phyloP scores from a whole-genome alignment of 108 stramenopile species.

The Conticribra guillardii region DNA sequence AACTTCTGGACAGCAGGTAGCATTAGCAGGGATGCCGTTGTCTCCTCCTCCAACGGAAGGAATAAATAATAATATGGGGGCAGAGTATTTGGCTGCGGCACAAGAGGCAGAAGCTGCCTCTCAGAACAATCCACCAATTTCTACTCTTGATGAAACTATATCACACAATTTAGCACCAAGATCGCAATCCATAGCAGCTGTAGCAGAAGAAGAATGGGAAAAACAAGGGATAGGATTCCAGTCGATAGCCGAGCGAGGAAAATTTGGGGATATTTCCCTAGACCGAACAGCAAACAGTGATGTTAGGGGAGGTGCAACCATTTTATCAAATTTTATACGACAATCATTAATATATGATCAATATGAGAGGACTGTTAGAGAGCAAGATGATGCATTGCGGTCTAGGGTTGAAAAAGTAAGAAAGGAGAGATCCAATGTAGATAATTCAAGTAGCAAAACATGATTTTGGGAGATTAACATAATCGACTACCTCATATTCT shows the following conservation, averaged over 20 bases:
- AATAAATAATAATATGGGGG: slow-evolving; percentile 28
- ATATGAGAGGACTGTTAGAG: slow-evolving; percentile 75
- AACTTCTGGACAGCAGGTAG: background rate
- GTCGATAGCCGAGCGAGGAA: slow-evolving; percentile 72
- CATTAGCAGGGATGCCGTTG: no score
- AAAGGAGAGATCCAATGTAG: slow-evolving; percentile 12
- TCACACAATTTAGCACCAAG: slow-evolving; percentile 47
- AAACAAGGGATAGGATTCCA: slow-evolving; percentile 82
- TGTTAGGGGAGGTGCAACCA: slow-evolving; percentile 58
- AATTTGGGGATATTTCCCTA: background rate
- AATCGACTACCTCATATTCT: no score
- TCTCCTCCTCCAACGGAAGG: background rate
- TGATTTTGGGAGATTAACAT: no score
- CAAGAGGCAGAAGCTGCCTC: slow-evolving; percentile 33
- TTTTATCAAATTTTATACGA: slow-evolving; percentile 66
- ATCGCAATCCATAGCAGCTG: slow-evolving; percentile 66
- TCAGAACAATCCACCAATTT: slow-evolving; percentile 21
- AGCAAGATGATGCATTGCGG: slow-evolving; percentile 69
- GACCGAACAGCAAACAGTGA: slow-evolving; percentile 4
- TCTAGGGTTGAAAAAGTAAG: slow-evolving; percentile 51
- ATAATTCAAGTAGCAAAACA: background rate
- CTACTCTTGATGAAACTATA: background rate
- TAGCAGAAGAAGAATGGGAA: slow-evolving; percentile 88
- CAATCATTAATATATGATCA: slow-evolving; percentile 80
- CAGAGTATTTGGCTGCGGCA: slow-evolving; percentile 46